These are phyloP conservation scores for Curvularia lunata DNA, from an alignment of 2,329 filamentous ascomycete species.

Conservation along the genomic window DNA sequence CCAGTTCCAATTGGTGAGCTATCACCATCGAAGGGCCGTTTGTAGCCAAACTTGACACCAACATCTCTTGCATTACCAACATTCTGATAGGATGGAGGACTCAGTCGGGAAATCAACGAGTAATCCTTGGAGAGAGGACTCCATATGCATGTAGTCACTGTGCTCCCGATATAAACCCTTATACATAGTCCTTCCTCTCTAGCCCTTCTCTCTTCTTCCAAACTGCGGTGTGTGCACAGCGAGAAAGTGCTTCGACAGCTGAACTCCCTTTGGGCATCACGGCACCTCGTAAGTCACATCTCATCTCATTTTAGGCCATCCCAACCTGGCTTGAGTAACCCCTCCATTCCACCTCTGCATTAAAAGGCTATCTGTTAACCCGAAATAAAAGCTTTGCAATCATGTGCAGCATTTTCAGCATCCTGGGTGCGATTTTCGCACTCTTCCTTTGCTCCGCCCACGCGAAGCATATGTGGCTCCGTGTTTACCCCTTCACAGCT, in stretches of 20 bases:
- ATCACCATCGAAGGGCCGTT: neutral
- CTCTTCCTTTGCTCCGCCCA: slow-evolving; percentile 19
- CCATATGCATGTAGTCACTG: too few relatives aligned
- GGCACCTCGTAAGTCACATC: neutral
- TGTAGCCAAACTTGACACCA: neutral
- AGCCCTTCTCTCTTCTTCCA: neutral
- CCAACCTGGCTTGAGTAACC: neutral
- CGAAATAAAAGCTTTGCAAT: neutral
- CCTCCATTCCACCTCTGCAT: neutral
- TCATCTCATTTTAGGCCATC: neutral
- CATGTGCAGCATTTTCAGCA: slow-evolving; percentile 21
- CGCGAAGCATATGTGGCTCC: slow-evolving; percentile 25
- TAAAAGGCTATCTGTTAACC: neutral
- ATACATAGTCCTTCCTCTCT: neutral
- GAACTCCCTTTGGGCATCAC: neutral
- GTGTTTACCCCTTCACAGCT: slow-evolving; percentile 23
- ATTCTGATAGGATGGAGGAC: neutral
- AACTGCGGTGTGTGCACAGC: neutral
- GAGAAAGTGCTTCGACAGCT: neutral
- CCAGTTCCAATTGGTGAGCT: neutral
- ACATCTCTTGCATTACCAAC: neutral
- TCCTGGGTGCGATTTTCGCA: slow-evolving; percentile 24
- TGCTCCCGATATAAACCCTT: neutral
- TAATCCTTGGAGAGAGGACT: neutral
- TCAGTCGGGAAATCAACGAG: neutral